Evolutionary conservation across 805 yeast species (phyloP), one percentile per base, ranked within the genome.

Genomic region (Ogataea zsoltii): DNA sequence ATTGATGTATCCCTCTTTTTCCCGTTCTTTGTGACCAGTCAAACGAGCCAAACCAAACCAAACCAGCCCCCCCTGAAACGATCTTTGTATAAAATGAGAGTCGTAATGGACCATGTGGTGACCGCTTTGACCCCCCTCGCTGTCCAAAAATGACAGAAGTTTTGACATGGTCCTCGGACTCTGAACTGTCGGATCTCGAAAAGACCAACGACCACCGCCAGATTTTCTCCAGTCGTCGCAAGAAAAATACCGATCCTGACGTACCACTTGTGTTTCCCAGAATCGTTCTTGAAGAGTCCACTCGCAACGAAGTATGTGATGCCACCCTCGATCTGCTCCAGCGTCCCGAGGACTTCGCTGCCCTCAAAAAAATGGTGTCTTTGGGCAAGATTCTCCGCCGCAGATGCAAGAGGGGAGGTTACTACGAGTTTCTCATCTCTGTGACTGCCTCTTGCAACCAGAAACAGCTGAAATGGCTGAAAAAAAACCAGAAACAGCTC

Each of bases 381-480:
- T 31, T 33, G 31, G 48, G 45, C n/a, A 29, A 16, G 16, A 13
- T 48, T 7, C 47, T 45, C 9, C 15, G 44, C 14, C 32, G 44
- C 12, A 19, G 52, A 17, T 40, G 41, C 23, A 19, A 43, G n/a
- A 30, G 23, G 9, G 19, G 30, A 16, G 49, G 42, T 26, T 50
- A 50, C 33, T 44, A 36, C 26, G 48, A 46, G 26, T 45, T 44
- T 13, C 25, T 54, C 21, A 37, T 36, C 23, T 41, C 49, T 4
- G 23, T 48, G n/a, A 53, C 58, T 11, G 25, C 43, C 1, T 41
- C 45, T 10, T 21, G 38, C 18, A 51, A 56, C 42, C n/a, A 17
- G 2, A 15, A 6, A 12, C 60, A 56, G 42, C 41, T 49, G 11
- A 33, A 51, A 19, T 56, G 60, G 60, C 29, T 56, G 17, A 23